Conservation (phyloP, 768 basidiomycete genomes). For the Rhodotorula paludigena region DNA sequence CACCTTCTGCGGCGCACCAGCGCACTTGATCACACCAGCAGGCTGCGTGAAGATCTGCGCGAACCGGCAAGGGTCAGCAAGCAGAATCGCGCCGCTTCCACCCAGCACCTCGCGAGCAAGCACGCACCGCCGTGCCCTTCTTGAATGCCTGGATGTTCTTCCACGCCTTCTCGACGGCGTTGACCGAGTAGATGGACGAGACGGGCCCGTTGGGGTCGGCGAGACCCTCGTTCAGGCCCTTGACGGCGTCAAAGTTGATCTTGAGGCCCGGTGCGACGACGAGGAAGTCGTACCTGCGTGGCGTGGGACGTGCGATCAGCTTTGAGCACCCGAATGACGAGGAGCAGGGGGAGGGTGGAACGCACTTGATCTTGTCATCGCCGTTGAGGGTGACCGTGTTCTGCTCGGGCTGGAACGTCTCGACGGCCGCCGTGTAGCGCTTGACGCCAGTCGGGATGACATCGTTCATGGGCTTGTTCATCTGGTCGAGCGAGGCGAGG, state of each 20-base stretch:
- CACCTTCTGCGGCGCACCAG: constrained; percentile 62
- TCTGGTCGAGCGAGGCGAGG: constrained; percentile 60
- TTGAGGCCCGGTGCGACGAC: constrained; percentile 86
- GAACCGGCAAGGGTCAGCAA: neutral
- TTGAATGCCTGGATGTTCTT: constrained; percentile 69
- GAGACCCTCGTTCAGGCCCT: constrained; percentile 66
- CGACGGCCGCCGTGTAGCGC: constrained; percentile 59
- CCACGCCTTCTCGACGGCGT: constrained; percentile 86
- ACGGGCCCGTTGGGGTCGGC: constrained; percentile 73
- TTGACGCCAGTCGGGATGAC: constrained; percentile 73
- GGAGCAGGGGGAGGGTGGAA: neutral
- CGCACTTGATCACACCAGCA: constrained; percentile 85
- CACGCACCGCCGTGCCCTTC: constrained; percentile 59
- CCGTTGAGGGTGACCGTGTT: constrained; percentile 69
- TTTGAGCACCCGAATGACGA: too few relatives aligned
- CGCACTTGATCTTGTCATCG: constrained; percentile 54
- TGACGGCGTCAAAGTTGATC: constrained; percentile 75
- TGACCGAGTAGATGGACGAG: constrained; percentile 85
- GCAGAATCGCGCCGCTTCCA: too few relatives aligned
- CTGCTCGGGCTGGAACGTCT: constrained; percentile 64
- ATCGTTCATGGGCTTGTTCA: constrained; percentile 60
- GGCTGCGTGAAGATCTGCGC: constrained; percentile 81
- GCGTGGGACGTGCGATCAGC: neutral
- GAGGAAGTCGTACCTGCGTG: constrained; percentile 70
- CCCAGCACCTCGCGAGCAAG: neutral